Evolutionary conservation across 208 protist species (phyloP).

Genomic region (Wallacemonas sp.): DNA sequence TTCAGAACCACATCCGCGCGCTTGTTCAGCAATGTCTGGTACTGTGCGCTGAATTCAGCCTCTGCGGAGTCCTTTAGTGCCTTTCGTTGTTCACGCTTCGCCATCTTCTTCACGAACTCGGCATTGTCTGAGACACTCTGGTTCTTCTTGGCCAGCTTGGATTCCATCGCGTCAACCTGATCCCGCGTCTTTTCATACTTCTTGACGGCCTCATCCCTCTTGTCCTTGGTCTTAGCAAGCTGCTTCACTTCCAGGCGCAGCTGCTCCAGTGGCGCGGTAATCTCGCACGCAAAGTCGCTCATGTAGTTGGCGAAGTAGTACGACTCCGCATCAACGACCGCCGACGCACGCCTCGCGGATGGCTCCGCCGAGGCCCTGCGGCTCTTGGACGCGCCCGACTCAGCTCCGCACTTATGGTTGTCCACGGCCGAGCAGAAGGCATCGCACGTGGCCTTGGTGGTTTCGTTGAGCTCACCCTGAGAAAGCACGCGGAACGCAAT

Average conservation of each 20-base stretch:
- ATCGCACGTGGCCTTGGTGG: constrained; percentile 18
- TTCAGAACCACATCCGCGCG: constrained; percentile 26
- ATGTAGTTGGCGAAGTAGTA: constrained; percentile 53
- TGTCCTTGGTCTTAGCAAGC: constrained; percentile 15
- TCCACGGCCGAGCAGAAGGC: constrained; percentile 41
- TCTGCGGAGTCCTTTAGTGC: constrained; percentile 24
- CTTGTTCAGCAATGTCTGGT: constrained; percentile 21
- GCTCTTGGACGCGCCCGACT: neutral
- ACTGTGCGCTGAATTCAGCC: constrained; percentile 13
- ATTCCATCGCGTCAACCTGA: constrained; percentile 34
- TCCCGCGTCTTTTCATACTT: constrained; percentile 39
- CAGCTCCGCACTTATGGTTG: constrained; percentile 25
- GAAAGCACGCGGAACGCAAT: constrained; percentile 55
- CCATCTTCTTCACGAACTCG: constrained; percentile 38
- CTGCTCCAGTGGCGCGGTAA: constrained; percentile 24
- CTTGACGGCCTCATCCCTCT: constrained; percentile 17
- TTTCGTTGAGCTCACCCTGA: constrained; percentile 30
- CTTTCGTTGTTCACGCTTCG: constrained; percentile 36
- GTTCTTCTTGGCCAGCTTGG: constrained; percentile 68
- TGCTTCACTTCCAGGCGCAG: constrained; percentile 21
- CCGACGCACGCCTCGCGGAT: neutral
- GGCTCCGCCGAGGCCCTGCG: neutral
- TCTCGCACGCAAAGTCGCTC: constrained; percentile 53
- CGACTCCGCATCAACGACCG: neutral
- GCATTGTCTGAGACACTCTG: constrained; percentile 36